Percentiles rank a stretch among this genome's conserved stretches.
These are phyloP conservation scores for Pyracantha coccinea DNA, from an alignment of 331 rosid genomes.

Conservation along the genomic window DNA sequence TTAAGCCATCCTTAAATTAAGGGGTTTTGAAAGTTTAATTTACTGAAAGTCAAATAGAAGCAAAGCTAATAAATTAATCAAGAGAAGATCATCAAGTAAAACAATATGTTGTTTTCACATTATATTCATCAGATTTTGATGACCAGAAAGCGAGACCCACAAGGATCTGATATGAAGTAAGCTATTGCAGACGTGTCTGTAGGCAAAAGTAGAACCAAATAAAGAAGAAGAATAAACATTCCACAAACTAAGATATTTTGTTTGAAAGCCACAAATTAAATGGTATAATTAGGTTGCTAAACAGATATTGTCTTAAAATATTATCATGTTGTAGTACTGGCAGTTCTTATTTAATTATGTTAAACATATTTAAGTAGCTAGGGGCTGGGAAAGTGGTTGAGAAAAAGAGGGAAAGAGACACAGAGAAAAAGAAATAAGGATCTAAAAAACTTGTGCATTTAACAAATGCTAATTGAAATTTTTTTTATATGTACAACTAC, in stretches of 20 bases:
- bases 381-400: not conserved
- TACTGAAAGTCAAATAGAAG: not conserved
- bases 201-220: constrained; percentile 15
- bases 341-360: too few species aligned
- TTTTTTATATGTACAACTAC: too few species aligned
- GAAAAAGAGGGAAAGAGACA: not conserved
- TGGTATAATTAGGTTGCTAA: not conserved
- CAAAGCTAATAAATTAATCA: not conserved
- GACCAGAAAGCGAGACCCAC: not conserved
- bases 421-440: not conserved
- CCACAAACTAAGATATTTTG: not conserved
- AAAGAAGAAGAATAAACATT: not conserved
- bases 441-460: not conserved
- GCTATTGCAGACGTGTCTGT: not conserved
- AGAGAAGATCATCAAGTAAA: constrained; percentile 7
- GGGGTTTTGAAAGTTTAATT: too few species aligned
- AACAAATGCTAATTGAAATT: not conserved
- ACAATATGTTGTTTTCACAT: not conserved
- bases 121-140: not conserved
- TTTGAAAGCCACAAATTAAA: not conserved
- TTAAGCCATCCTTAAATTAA: not conserved
- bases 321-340: not conserved
- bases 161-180: constrained; percentile 4
- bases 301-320: not conserved
- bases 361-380: not conserved